Conservation (phyloP, 2,329 filamentous ascomycete genomes). For the Xylaria sp. region DNA sequence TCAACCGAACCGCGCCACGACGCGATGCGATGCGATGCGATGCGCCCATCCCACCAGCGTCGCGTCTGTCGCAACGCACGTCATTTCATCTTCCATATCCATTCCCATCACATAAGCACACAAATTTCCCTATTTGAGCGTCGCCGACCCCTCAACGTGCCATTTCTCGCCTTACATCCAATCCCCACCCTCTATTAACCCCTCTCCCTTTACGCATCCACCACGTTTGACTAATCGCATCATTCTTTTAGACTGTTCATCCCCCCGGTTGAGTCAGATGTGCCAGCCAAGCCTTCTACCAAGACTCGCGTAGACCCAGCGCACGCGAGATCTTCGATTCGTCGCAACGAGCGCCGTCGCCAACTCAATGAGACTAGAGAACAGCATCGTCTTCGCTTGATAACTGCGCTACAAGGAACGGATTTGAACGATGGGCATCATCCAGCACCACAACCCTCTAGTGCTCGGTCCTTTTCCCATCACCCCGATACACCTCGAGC, state of each 20-base stretch:
- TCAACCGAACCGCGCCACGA: conserved; percentile 36
- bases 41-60: conserved; percentile 17
- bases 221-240: conserved; percentile 23
- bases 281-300: conserved; percentile 44
- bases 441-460: too few species aligned
- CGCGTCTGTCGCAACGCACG: neutral
- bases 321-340: conserved; percentile 48
- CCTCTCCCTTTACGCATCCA: neutral
- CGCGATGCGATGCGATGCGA: conserved; percentile 30
- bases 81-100: conserved; percentile 3
- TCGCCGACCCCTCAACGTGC: neutral
- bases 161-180: conserved; percentile 1
- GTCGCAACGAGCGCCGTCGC: conserved; percentile 43
- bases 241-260: conserved; percentile 49
- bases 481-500: neutral
- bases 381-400: conserved; percentile 38
- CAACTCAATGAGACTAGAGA: conserved; percentile 43
- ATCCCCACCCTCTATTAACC: neutral
- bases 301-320: conserved; percentile 38
- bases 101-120: neutral
- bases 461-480: conserved; percentile 1
- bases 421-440: conserved; percentile 3
- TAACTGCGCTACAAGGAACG: conserved; percentile 32
- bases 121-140: neutral
- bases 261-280: conserved; percentile 52